Percentiles rank a stretch among this genome's conserved stretches.
These are phyloP conservation scores for Fusarium marasasianum DNA, from an alignment of 2,329 filamentous ascomycete genomes.

Conservation along the genomic window DNA sequence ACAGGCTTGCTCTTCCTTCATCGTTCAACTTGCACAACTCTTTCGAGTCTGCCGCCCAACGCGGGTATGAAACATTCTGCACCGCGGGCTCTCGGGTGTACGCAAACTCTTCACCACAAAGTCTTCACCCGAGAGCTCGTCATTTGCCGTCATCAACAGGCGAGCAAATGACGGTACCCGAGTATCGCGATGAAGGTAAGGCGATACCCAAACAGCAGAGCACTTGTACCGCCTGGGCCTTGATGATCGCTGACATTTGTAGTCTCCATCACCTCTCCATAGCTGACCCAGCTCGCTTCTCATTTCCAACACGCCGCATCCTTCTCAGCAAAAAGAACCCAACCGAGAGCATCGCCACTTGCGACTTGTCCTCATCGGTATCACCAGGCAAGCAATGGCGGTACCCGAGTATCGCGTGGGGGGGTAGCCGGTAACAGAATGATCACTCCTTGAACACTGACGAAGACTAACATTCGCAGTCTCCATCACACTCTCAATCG, in stretches of 20 bases:
- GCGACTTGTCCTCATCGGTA: no score
- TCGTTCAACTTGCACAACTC: background rate
- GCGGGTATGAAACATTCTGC: background rate
- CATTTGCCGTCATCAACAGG: background rate
- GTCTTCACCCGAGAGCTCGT: background rate
- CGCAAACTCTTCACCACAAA: background rate
- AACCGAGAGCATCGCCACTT: no score
- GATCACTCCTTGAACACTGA: background rate
- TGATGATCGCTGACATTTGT: no score
- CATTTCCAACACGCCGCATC: no score
- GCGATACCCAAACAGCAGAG: no score
- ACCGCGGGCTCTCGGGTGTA: background rate
- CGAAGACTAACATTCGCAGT: conserved; percentile 37
- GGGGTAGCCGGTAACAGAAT: conserved; percentile 15
- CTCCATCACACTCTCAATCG: conserved; percentile 43
- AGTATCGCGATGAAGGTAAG: background rate
- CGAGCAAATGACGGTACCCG: background rate
- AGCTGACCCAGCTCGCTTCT: no score
- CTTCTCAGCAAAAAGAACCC: no score
- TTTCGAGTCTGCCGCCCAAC: background rate
- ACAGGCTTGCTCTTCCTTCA: background rate
- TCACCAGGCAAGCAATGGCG: conserved; percentile 17
- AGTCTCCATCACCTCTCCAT: no score
- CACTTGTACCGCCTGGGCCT: no score
- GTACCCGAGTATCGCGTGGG: conserved; percentile 40